Evolutionary conservation across 108 stramenopile species (phyloP).

Genomic region (Nitzschia palea): DNA sequence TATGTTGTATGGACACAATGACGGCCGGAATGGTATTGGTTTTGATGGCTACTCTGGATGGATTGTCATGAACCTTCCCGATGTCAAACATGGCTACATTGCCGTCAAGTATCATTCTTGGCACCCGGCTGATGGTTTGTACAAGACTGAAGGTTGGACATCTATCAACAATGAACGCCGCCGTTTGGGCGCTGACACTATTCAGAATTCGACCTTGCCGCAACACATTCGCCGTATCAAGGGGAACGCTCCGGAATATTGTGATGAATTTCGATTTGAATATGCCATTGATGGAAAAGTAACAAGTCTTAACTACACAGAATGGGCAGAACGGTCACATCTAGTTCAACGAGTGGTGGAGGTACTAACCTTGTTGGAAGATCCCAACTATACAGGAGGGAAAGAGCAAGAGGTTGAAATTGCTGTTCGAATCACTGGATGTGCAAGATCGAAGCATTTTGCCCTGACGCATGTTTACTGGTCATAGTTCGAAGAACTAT

Average conservation of each 20-base stretch:
- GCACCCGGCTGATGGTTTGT: constrained; percentile 4
- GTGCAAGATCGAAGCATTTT: constrained; percentile 34
- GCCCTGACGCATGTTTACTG: constrained; percentile 64
- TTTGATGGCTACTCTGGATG: constrained; percentile 64
- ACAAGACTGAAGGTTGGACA: constrained; percentile 23
- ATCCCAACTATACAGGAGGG: constrained; percentile 31
- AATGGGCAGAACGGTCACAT: constrained; percentile 20
- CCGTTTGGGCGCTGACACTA: not conserved
- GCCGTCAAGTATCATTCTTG: constrained; percentile 49
- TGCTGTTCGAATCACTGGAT: constrained; percentile 56
- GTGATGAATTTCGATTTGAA: constrained; percentile 55
- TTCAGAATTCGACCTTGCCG: not conserved
- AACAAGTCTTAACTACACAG: constrained; percentile 30
- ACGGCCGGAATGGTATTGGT: constrained; percentile 51
- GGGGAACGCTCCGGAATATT: constrained; percentile 8
- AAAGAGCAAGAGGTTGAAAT: constrained; percentile 43
- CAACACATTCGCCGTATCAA: not conserved
- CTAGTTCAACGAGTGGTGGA: constrained; percentile 39
- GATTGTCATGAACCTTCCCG: constrained; percentile 52
- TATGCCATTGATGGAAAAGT: constrained; percentile 59
- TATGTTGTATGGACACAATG: constrained; percentile 58
- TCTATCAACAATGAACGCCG: constrained; percentile 26
- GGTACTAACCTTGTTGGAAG: constrained; percentile 47
- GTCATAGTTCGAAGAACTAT: constrained; percentile 37
- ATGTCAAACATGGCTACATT: constrained; percentile 59